Base-by-base conservation (phyloP, 768 basidiomycete genomes). In the Guyanaporus albipodus region DNA sequence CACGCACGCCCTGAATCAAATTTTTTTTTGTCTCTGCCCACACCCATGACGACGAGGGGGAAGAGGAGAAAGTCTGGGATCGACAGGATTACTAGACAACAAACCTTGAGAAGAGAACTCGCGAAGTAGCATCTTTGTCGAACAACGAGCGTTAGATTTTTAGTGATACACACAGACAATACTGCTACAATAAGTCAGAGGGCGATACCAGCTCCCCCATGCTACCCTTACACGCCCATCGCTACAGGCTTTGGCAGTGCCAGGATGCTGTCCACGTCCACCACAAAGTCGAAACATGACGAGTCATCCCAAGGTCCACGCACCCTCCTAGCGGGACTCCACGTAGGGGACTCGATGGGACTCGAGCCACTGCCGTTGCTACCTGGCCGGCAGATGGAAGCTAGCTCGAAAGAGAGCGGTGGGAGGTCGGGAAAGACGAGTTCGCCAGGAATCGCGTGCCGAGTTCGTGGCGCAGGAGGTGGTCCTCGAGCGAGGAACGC, bases 251-350 rank as follows among this genome's bases (percentile, higher is more conserved):
- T 68, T 21, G 76, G 69, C 39, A 70, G 68, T 31, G 72, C 62
- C 44, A 83, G 55, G 46, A 83, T 45, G 29, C 59, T 66, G 44
- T 73, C 74, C 47, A 79, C 70, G 50, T 80, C 73, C 47, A 82
- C 59, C 19, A 52, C 64, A 32, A 74, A 48, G 14, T 50, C 24
- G 33, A 79, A 71, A 48, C 70, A 69, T 38, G 71, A 66, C 22
- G 76, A 74, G 55, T 82, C 76, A 55, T 80, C 77, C 80, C 82
- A 82, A 15, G 82, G 80, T 0, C 79, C 79, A 15, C 79, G 70
- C 32, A 67, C 35, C 21, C 54, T 33, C 48, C 56, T 60, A 19
- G 33, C 44, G 35, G 55, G 48, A 17, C 45, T 54, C 4, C 49
- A 58, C 8, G 55, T 48, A 18, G 59, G 56, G 23, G 53, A 57